Percentiles rank a stretch among this genome's conserved stretches.
Conservation (phyloP, 1,284 basidiomycete species). For the Schizophyllum commune region DNA sequence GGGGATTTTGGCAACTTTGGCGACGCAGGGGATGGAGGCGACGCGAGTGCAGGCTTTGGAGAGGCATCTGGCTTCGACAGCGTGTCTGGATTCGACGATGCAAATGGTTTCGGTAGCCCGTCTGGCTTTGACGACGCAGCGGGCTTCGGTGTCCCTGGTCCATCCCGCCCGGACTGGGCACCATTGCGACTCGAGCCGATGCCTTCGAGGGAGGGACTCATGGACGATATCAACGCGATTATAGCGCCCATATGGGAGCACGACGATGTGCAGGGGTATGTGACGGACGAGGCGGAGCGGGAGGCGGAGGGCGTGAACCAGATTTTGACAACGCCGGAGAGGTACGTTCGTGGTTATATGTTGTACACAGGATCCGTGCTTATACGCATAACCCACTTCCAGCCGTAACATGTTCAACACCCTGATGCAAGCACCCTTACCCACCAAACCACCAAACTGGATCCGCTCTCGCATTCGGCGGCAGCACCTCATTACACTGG, state of each 20-base stretch:
- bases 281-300: conserved; percentile 69
- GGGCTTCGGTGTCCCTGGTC: conserved; percentile 30
- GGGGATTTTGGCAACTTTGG: conserved; percentile 76
- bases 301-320: conserved; percentile 76
- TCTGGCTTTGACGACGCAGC: conserved; percentile 30
- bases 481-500: conserved; percentile 83
- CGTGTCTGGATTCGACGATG: background rate
- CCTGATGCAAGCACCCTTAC: conserved; percentile 54
- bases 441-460: conserved; percentile 82
- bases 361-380: conserved; percentile 9
- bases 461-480: conserved; percentile 81
- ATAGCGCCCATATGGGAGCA: conserved; percentile 58
- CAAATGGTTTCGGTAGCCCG: conserved; percentile 32
- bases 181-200: conserved; percentile 60
- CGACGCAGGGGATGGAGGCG: conserved; percentile 17
- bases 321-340: conserved; percentile 64
- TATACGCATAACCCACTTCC: conserved; percentile 13
- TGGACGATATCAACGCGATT: conserved; percentile 56
- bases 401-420: conserved; percentile 75
- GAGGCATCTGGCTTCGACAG: background rate
- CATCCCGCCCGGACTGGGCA: conserved; percentile 44
- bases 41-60: conserved; percentile 4
- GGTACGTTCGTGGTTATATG: conserved; percentile 50
- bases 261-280: conserved; percentile 38
- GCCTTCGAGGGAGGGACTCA: conserved; percentile 48